These are phyloP conservation scores for Thymus mandschuricus DNA, from an alignment of 257 asterid species.

Conservation along the genomic window DNA sequence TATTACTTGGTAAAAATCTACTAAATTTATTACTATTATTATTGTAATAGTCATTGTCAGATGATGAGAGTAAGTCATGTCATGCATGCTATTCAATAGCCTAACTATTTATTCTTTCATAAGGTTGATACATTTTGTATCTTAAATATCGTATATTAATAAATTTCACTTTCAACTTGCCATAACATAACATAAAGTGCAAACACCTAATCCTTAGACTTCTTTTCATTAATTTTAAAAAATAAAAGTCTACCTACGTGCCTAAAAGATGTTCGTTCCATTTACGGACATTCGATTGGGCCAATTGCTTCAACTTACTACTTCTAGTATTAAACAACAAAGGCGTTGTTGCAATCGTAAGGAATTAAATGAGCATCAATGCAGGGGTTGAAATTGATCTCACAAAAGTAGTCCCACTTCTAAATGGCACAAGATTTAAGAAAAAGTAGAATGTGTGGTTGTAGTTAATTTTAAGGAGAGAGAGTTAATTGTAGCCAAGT, in stretches of 20 bases:
- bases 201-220: not conserved
- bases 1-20: not conserved
- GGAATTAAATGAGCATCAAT: not conserved
- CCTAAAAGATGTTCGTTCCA: not conserved
- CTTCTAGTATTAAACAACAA: not conserved
- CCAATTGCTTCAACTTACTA: conserved; percentile 2
- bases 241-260: not conserved
- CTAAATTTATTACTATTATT: no score
- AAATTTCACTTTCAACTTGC: not conserved
- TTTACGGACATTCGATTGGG: not conserved
- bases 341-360: not conserved
- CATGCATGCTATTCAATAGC: no score
- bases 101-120: no score
- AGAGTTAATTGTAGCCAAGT: no score
- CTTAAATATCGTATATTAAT: not conserved
- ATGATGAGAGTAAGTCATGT: no score
- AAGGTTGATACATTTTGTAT: no score
- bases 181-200: not conserved
- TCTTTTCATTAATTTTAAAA: not conserved
- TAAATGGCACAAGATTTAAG: no score
- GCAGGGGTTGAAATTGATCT: not conserved
- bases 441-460: no score
- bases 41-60: no score
- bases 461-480: no score
- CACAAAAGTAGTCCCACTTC: no score